A percentile compares a stretch with the other conserved stretches of the same genome.
Evolutionary conservation across 106 monocot species (phyloP).

Genomic region (Gastrodia elata): DNA sequence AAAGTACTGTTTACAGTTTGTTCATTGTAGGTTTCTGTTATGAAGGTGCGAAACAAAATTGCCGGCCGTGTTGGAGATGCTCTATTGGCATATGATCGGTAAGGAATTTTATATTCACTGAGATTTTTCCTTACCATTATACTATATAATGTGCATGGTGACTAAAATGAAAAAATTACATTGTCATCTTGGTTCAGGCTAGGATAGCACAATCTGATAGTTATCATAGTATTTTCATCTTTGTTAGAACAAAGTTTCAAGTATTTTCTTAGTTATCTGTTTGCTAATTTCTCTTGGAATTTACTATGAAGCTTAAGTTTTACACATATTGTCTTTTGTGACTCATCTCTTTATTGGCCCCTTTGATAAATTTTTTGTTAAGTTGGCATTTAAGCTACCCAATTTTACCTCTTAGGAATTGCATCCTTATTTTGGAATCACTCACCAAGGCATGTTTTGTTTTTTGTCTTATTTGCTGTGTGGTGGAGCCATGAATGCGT

Average conservation of each 20-base stretch:
- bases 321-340: too few species aligned
- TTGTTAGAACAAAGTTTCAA: not conserved
- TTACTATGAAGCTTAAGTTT: too few species aligned
- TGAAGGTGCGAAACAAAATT: conserved; percentile 90
- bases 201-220: not conserved
- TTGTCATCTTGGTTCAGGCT: too few species aligned
- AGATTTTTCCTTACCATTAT: not conserved
- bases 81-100: conserved; percentile 73
- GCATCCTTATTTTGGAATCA: too few species aligned
- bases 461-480: too few species aligned
- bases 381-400: too few species aligned
- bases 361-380: too few species aligned
- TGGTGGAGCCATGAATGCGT: too few species aligned
- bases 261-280: not conserved
- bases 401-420: too few species aligned
- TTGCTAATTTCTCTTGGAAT: not conserved
- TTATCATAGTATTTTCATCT: not conserved
- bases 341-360: too few species aligned
- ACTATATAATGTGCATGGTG: not conserved
- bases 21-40: conserved; percentile 51
- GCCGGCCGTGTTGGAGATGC: conserved; percentile 66
- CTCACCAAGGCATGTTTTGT: too few species aligned
- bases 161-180: too few species aligned
- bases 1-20: not conserved
- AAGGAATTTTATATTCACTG: not conserved